phyloP scores from a whole-genome alignment of 2,329 filamentous ascomycete species.

The Nemania abortiva region DNA sequence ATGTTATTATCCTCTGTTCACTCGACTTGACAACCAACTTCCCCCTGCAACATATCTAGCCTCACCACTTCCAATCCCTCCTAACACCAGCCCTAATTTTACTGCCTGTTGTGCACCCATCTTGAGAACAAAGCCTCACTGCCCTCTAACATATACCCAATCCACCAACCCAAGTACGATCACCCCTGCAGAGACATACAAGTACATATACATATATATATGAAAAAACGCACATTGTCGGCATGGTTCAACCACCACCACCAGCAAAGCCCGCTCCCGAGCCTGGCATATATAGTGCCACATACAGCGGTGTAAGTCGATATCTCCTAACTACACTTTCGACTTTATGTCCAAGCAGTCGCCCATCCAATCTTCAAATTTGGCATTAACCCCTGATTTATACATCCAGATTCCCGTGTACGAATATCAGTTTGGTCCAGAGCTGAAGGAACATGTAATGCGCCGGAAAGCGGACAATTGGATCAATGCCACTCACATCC shows the following conservation, averaged over 20 bases:
- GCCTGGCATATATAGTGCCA: conserved; percentile 74
- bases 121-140: neutral
- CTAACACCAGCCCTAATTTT: neutral
- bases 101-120: neutral
- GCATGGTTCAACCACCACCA: conserved; percentile 37
- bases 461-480: conserved; percentile 91
- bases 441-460: conserved; percentile 92
- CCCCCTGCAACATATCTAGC: neutral
- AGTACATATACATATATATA: too few species aligned
- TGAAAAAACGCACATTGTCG: neutral
- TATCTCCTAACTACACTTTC: conserved; percentile 17
- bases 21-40: neutral
- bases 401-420: conserved; percentile 85
- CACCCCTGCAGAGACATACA: neutral
- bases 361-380: neutral
- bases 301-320: conserved; percentile 74
- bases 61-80: neutral
- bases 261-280: conserved; percentile 54
- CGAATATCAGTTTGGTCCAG: conserved; percentile 86
- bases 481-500: conserved; percentile 99
- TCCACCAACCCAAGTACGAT: neutral
- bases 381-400: conserved; percentile 3
- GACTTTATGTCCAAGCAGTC: conserved; percentile 3
- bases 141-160: neutral
- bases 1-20: neutral